These are phyloP conservation scores for Metarhizium guizhouense DNA, from an alignment of 2,329 filamentous ascomycete species.

Conservation along the genomic window DNA sequence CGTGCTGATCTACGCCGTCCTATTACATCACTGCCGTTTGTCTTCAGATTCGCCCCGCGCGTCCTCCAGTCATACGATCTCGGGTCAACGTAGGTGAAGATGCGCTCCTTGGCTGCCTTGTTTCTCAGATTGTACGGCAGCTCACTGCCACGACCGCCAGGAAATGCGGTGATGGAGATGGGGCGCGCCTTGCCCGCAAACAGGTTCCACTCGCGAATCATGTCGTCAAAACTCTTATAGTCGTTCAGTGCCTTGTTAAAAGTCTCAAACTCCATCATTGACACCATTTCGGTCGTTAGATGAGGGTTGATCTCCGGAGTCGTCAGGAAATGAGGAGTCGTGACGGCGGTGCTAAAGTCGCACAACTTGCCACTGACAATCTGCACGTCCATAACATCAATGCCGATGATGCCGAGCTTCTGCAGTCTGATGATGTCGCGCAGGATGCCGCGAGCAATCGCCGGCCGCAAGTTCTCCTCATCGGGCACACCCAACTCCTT, in stretches of 20 bases:
- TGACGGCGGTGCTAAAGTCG: background rate
- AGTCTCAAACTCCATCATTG: background rate
- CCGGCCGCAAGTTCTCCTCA: background rate
- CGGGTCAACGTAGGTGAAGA: background rate
- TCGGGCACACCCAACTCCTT: constrained; percentile 10
- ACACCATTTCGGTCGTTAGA: background rate
- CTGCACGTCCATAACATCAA: background rate
- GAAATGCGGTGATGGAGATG: background rate
- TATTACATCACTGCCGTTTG: background rate
- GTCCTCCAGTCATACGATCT: background rate
- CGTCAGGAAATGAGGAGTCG: background rate
- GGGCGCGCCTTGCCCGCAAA: background rate
- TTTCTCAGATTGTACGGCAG: background rate
- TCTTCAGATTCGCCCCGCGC: background rate
- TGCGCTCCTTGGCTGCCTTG: background rate
- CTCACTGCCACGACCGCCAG: background rate
- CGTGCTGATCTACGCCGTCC: background rate
- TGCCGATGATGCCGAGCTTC: background rate
- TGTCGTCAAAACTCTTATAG: background rate
- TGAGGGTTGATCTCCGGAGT: background rate
- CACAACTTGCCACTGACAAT: background rate
- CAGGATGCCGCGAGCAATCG: background rate
- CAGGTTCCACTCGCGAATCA: background rate
- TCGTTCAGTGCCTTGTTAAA: background rate
- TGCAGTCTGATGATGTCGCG: background rate